Base-by-base conservation (phyloP, 2,329 filamentous ascomycete genomes). In the Nigrospora oryzae region DNA sequence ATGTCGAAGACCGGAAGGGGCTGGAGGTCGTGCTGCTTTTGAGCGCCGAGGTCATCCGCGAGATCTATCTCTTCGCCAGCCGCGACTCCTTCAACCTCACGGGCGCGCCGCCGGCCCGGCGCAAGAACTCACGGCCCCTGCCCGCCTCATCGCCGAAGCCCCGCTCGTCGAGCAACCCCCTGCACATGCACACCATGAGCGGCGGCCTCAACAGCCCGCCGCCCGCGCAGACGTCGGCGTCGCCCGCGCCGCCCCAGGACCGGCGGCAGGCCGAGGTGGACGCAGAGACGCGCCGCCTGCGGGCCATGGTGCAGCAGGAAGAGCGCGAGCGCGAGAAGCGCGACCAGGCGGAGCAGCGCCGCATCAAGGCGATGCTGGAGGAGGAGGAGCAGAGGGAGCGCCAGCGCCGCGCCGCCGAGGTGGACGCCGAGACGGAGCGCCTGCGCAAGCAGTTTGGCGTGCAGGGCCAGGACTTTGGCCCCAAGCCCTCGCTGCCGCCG, bases 1-100 rank as follows among this genome's bases (percentile, higher is more conserved):
- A 97, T 37, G 81, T 97, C 49, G 89, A 98, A 63, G 93, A 98
- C 64, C 81, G 85, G 46, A 97, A 96, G 63, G 93, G 93, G 0
- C 70, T 97, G 4, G 93, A 98, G 61, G 78, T 97, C 1, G 83
- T 90, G 1, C 65, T 97, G 15, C 60, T 84, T 16, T 63, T 85
- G 16, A 71, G 77, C 28, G 77, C 80, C 1, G 75, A 81, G 53
- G 75, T 81, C 31, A 81, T 86, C 47, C 74, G 78, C 37, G 82
- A 86, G 53, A 67, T 86, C 36, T 84, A 78, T 54, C 69, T 84
- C 28, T 70, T 75, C 47, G 76, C 82, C 5, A 77, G 81, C 45
- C 75, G 77, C 15, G 86, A 95, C 53, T 73, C 81, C 5, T 97
- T 96, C 68, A 93, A 96, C 60, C 73, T 89, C 34, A 67, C 71